Evolutionary conservation across 2,329 filamentous ascomycete species (phyloP).

Genomic region (Aspergillus pseudonomiae): DNA sequence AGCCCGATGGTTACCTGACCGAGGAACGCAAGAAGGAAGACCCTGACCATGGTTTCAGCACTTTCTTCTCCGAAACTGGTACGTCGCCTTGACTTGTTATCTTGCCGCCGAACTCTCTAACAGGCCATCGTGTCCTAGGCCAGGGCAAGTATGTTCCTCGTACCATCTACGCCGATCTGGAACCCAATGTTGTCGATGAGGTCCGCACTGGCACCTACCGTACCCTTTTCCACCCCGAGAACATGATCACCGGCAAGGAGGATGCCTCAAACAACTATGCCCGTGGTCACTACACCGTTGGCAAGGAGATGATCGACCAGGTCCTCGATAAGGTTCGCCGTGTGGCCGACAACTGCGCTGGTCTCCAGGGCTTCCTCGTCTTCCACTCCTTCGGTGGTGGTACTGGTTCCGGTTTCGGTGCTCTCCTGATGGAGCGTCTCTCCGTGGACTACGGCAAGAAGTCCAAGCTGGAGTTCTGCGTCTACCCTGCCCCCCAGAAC

Average conservation of each 20-base stretch:
- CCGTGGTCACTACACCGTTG: constrained; percentile 98
- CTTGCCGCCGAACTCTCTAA: constrained; percentile 12
- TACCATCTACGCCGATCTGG: constrained; percentile 99
- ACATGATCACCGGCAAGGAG: constrained; percentile 99
- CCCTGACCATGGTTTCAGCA: constrained; percentile 97
- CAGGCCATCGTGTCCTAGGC: constrained; percentile 57
- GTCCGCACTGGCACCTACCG: constrained; percentile 97
- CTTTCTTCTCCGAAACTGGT: constrained; percentile 99
- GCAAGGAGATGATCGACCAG: constrained; percentile 98
- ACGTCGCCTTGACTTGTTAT: constrained; percentile 41
- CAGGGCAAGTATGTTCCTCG: constrained; percentile 99
- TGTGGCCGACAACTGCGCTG: constrained; percentile 96
- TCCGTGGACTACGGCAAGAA: constrained; percentile 99
- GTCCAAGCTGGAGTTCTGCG: constrained; percentile 99
- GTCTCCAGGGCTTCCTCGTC: constrained; percentile 98
- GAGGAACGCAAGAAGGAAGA: constrained; percentile 94
- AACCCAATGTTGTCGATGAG: constrained; percentile 99
- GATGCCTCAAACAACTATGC: constrained; percentile 99
- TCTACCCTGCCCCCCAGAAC: constrained; percentile 97
- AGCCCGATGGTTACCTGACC: constrained; percentile 98
- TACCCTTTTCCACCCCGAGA: constrained; percentile 95
- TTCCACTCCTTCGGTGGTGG: constrained; percentile 99
- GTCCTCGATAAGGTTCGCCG: constrained; percentile 97
- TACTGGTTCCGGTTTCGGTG: constrained; percentile 98
- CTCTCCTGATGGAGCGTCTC: constrained; percentile 96